Conservation (phyloP, 352 stramenopile species). For the Elongisporangium senticosum region DNA sequence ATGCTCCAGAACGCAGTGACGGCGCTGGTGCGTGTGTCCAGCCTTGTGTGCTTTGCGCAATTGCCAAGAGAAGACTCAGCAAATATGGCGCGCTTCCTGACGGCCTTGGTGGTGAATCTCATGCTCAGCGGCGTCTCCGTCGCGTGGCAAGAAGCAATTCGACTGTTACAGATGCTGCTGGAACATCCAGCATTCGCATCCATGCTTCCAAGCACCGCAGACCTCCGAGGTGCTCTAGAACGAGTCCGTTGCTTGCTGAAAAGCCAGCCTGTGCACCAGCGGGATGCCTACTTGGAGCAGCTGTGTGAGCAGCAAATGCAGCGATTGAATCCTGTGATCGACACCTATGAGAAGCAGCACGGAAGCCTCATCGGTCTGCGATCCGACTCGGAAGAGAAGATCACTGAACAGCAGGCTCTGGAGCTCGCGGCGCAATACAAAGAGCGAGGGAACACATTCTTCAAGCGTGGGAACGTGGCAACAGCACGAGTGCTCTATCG, state of each 20-base stretch:
- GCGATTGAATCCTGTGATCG: conserved; percentile 40
- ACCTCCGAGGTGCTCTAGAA: conserved; percentile 57
- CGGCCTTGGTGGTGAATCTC: conserved; percentile 37
- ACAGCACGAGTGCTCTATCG: conserved; percentile 59
- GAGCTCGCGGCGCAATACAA: conserved; percentile 32
- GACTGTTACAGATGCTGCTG: conserved; percentile 58
- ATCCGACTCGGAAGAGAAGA: conserved; percentile 14
- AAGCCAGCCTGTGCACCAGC: background rate
- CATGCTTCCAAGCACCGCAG: conserved; percentile 23
- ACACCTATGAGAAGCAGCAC: conserved; percentile 35
- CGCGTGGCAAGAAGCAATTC: conserved; percentile 49
- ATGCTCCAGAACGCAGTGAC: conserved; percentile 15
- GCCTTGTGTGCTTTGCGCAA: conserved; percentile 19
- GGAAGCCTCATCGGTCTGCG: conserved; percentile 53
- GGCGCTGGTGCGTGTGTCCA: conserved; percentile 14
- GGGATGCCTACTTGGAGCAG: conserved; percentile 38
- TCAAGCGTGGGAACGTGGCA: conserved; percentile 50
- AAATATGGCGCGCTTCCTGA: conserved; percentile 19
- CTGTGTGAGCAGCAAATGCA: conserved; percentile 35
- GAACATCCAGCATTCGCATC: conserved; percentile 20
- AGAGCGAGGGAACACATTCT: conserved; percentile 50
- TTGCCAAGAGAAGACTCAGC: background rate
- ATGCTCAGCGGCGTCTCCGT: conserved; percentile 47
- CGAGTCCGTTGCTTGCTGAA: conserved; percentile 16
- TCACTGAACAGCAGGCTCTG: conserved; percentile 12